Evolutionary conservation across 306 rosid genomes (phyloP).

Genomic region (Quercus engelmannii): DNA sequence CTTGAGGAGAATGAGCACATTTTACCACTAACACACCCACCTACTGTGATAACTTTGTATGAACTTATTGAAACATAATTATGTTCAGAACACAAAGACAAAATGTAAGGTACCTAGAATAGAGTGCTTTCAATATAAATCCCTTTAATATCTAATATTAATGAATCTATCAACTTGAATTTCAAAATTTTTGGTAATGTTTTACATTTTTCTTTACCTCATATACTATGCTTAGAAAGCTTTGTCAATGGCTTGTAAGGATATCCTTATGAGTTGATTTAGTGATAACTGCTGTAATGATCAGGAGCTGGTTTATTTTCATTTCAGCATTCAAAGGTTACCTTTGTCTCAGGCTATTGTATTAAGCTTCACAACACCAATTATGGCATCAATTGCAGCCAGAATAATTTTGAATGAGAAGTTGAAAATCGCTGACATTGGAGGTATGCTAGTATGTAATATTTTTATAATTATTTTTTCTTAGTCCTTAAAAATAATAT

Average conservation of each 20-base stretch:
- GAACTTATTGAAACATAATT: background rate
- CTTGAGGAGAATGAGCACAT: background rate
- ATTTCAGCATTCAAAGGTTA: conserved; percentile 73
- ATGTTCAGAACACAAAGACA: background rate
- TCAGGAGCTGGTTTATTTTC: conserved; percentile 7
- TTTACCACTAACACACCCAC: background rate
- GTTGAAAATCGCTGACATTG: conserved; percentile 56
- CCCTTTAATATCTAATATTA: background rate
- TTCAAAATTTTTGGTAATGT: background rate
- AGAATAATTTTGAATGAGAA: conserved; percentile 63
- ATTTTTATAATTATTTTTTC: background rate
- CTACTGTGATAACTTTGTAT: background rate
- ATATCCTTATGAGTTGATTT: conserved; percentile 2
- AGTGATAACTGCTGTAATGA: conserved; percentile 12
- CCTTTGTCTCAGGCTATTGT: conserved; percentile 68
- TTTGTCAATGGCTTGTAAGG: background rate
- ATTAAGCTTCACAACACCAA: conserved; percentile 62
- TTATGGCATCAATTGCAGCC: conserved; percentile 76
- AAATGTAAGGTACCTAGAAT: background rate
- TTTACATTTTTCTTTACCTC: background rate
- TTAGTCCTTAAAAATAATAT: background rate
- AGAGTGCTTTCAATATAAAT: background rate
- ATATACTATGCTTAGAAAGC: background rate
- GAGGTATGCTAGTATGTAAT: conserved; percentile 39
- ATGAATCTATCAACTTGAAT: background rate